Base-by-base conservation (phyloP, 2,329 filamentous ascomycete species). In the Clonostachys chloroleuca region DNA sequence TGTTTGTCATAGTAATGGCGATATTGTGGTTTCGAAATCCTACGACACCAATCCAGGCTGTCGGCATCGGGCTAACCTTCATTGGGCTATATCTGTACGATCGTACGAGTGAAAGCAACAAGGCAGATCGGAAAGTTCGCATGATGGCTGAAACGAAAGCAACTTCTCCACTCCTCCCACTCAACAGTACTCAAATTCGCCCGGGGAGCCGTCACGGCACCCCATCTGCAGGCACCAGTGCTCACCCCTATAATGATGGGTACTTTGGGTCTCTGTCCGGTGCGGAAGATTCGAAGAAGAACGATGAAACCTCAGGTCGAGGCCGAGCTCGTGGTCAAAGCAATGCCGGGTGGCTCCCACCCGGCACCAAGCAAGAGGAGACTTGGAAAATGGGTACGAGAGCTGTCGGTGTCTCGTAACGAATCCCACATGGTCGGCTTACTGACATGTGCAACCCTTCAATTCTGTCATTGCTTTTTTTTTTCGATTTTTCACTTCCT, bases 1-100 rank as follows among this genome's bases (percentile, higher is more conserved):
- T 99, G 12, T 96, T 96, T 61, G 92, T 99, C 59, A 96, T 99
- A 57, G 81, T 94, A 49, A 87, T 96, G 56, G 91, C 94, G 7
- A 92, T 99, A 52, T 72, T 97, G 55, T 99, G 94, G 94, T 99
- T 97, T 69, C 87, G 90, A 53, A 96, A 85, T 65, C 82, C 87
- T 2, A 96, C 94, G 34, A 96, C 89, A 6, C 77, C 75, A 14
- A 66, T 95, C 14, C 94, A 99, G 66, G 89, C 83, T 1, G 75
- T 87, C 40, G 94, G 94, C 14, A 96, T 99, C 58, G 80, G 70
- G 5, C 80, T 99, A 42, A 99, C 94, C 0, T 96, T 96, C 61
- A 58, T 96, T 33, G 94, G 94, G 0, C 77, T 99, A 13, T 99
- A 97, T 63, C 79, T 99, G 39, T 99, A 99, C 66, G 94, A 99